Evolutionary conservation across 208 protist species (phyloP).

Genomic region (Acanthamoeba triangularis): DNA sequence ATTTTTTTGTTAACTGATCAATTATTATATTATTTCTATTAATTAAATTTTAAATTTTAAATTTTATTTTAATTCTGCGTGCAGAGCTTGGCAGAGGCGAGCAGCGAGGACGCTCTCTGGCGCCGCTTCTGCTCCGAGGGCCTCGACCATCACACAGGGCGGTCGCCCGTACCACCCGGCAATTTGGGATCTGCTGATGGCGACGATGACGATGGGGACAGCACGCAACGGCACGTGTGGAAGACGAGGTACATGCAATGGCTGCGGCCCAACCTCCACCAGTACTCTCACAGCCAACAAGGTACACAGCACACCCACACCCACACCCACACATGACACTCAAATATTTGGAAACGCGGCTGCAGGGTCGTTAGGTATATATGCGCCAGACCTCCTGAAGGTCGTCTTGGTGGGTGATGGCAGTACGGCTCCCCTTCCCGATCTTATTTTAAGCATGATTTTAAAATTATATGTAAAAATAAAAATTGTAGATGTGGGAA

Average conservation of each 20-base stretch:
- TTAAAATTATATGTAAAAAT: too few relatives aligned
- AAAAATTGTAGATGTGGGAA: neutral
- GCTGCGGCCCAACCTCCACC: neutral
- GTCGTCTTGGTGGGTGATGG: too few relatives aligned
- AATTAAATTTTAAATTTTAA: too few relatives aligned
- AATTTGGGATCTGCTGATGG: neutral
- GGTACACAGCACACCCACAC: too few relatives aligned
- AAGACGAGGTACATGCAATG: neutral
- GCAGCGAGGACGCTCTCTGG: neutral
- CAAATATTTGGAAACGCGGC: too few relatives aligned
- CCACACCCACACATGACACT: too few relatives aligned
- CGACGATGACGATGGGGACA: neutral
- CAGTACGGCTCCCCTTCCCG: neutral
- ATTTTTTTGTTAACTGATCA: too few relatives aligned
- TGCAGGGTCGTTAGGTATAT: too few relatives aligned
- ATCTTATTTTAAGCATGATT: neutral
- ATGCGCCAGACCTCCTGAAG: too few relatives aligned
- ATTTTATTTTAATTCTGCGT: too few relatives aligned
- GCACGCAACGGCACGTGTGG: neutral
- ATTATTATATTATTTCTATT: too few relatives aligned
- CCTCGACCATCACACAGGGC: too few relatives aligned
- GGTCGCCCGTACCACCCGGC: neutral
- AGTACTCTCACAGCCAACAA: neutral
- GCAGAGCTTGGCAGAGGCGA: neutral
- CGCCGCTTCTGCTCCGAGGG: slow-evolving; percentile 30